These are phyloP conservation scores for Calonectria multiphialidica DNA, from an alignment of 2,329 filamentous ascomycete species.

Conservation along the genomic window DNA sequence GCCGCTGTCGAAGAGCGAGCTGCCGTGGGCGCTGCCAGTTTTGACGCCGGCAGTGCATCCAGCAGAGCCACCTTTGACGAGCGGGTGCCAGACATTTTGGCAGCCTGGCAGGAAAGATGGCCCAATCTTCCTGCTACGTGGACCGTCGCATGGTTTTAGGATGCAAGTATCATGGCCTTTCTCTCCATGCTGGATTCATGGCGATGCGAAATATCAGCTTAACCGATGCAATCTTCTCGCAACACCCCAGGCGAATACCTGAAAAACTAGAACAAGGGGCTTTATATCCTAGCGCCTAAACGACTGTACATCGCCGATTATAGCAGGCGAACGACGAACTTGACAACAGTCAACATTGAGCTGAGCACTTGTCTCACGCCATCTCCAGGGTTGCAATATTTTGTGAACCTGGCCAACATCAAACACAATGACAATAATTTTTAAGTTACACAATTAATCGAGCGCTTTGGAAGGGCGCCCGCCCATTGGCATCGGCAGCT, in stretches of 20 bases:
- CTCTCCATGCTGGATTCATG: neutral
- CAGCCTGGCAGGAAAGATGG: conserved; percentile 95
- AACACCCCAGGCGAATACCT: neutral
- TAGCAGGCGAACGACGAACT: neutral
- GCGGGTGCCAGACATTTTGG: conserved; percentile 90
- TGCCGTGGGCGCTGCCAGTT: conserved; percentile 71
- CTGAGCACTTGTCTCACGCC: neutral
- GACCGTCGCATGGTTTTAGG: conserved; percentile 93
- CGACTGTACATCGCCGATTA: neutral
- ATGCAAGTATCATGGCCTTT: neutral
- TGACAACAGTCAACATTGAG: neutral
- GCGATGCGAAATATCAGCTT: neutral
- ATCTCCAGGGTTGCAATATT: neutral
- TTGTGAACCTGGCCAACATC: neutral
- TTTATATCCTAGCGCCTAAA: neutral
- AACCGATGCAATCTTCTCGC: neutral
- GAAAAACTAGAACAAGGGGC: neutral
- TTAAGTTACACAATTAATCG: neutral
- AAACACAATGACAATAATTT: neutral
- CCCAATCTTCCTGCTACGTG: conserved; percentile 91
- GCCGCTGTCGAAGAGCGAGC: conserved; percentile 83
- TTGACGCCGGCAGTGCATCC: conserved; percentile 76
- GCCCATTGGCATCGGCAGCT: neutral
- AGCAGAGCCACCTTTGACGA: conserved; percentile 88
- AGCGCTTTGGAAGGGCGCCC: neutral